Base-by-base conservation (phyloP, 352 stramenopile species). In the Peronosclerospora sorghi region DNA sequence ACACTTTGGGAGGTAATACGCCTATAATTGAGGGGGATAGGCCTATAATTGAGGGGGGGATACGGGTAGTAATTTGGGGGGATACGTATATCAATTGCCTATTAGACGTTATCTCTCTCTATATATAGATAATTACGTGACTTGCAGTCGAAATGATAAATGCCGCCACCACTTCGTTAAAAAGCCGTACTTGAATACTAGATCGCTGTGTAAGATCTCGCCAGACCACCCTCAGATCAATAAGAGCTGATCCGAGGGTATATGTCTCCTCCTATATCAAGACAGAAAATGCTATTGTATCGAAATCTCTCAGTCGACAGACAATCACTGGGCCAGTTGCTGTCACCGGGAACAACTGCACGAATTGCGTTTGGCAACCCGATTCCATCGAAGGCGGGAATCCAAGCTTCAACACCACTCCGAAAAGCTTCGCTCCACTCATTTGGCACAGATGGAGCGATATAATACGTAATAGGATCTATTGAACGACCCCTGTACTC, bases 181-280 rank as follows among this genome's bases (percentile, higher is more conserved):
- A 57, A 91, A 95, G 0, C 80, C 81, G 46, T 86, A 86, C 41
- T 87, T 79, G 21, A 95, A 89, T 7, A 79, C 57, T 41, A 95
- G 93, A 42, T 86, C 72, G 43, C 74, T 89, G 56, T 88, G 72
- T 6, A 95, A 55, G 23, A 94, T 95, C 63, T 95, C 82, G 0
- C 84, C 78, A 4, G 63, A 87, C 7, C 26, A 30, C 6, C 26
- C 81, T 68, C 10, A 79, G 77, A 41, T 94, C 80, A 13, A 81
- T 66, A n/a, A 89, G 55, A 0, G 52, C 63, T 5, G 78, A 74
- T 0, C 74, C 80, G 8, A 79, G 49, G 0, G 80, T 78, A 21
- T 90, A 92, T 7, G 74, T 84, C 9, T 65, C n/a, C 14, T 85
- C 69, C 27, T 72, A 83, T 43, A 91, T 83, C 62, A 91, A 84